phyloP scores from a whole-genome alignment of 768 basidiomycete genomes.

The Hericium alpestre region DNA sequence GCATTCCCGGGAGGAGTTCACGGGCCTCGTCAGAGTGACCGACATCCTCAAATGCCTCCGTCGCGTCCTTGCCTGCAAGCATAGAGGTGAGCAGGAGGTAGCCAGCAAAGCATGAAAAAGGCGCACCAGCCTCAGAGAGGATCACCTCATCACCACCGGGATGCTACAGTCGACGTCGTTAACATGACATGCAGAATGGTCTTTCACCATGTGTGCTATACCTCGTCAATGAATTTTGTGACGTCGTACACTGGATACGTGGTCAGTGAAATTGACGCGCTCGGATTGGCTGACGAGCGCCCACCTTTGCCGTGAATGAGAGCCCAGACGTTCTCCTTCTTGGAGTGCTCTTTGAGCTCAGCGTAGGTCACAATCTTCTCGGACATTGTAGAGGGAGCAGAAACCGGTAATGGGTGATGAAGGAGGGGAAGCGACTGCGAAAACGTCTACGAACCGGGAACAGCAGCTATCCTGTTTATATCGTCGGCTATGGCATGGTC shows the following conservation, averaged over 20 bases:
- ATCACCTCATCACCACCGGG: conserved; percentile 98
- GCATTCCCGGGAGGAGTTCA: conserved; percentile 80
- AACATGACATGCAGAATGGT: not conserved
- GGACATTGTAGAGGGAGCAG: conserved; percentile 14
- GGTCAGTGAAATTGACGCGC: conserved; percentile 9
- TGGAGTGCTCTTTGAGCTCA: conserved; percentile 67
- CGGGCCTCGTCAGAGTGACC: conserved; percentile 99
- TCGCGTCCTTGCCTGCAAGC: conserved; percentile 77
- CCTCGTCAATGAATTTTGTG: conserved; percentile 92
- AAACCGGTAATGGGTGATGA: conserved; percentile 11
- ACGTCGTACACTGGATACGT: conserved; percentile 73
- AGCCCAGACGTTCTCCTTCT: conserved; percentile 70
- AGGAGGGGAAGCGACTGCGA: conserved; percentile 5
- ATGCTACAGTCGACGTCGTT: conserved; percentile 41
- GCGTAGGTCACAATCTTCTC: conserved; percentile 55
- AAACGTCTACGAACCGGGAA: not conserved
- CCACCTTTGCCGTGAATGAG: conserved; percentile 79
- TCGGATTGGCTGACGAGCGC: not conserved
- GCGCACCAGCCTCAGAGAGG: conserved; percentile 80
- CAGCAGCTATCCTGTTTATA: not conserved
- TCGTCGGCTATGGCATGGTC: not conserved
- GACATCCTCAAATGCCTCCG: conserved; percentile 98
- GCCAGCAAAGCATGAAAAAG: conserved; percentile 9
- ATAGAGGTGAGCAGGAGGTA: too few relatives aligned
- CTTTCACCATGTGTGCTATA: conserved; percentile 16